Conservation (phyloP, 148 eudicot species). For the Fagopyrum tataricum region DNA sequence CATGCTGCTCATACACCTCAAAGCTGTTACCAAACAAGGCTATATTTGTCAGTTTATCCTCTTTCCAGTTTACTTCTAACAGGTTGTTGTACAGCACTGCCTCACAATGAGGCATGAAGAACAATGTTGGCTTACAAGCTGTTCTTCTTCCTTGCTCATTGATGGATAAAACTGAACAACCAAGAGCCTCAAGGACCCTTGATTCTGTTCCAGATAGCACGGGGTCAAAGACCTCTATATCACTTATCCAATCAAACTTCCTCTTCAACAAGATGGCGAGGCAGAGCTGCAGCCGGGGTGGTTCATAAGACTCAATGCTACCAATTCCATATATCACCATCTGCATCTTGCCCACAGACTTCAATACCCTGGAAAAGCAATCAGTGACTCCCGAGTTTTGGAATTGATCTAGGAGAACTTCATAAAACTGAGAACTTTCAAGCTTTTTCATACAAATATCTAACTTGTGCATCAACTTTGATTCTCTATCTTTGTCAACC, state of each 20-base stretch:
- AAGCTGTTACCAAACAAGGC: slow-evolving; percentile 71
- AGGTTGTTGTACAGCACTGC: slow-evolving; percentile 73
- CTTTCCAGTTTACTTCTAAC: slow-evolving; percentile 56
- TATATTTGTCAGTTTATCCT: slow-evolving; percentile 33
- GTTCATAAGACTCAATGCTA: slow-evolving; percentile 64
- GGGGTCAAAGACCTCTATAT: slow-evolving; percentile 74
- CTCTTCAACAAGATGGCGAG: slow-evolving; percentile 69
- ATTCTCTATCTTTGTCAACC: slow-evolving; percentile 35
- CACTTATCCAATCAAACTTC: slow-evolving; percentile 59
- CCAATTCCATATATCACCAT: slow-evolving; percentile 86
- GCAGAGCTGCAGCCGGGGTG: slow-evolving; percentile 65
- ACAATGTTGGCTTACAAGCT: slow-evolving; percentile 46
- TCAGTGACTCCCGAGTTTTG: slow-evolving; percentile 27
- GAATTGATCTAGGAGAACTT: slow-evolving; percentile 41
- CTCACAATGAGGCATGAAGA: slow-evolving; percentile 93
- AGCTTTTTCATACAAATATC: slow-evolving; percentile 40
- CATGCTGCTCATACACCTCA: slow-evolving; percentile 41
- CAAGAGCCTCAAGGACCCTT: slow-evolving; percentile 48
- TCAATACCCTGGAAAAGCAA: slow-evolving; percentile 38
- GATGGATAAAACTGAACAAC: slow-evolving; percentile 50
- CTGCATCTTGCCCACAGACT: slow-evolving; percentile 44
- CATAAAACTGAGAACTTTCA: slow-evolving; percentile 47
- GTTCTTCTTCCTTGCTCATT: slow-evolving; percentile 66
- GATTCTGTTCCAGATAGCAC: slow-evolving; percentile 59
- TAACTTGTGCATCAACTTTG: slow-evolving; percentile 51